Evolutionary conservation across 805 yeast genomes (phyloP).

Genomic region (Kuraishia ogatae): DNA sequence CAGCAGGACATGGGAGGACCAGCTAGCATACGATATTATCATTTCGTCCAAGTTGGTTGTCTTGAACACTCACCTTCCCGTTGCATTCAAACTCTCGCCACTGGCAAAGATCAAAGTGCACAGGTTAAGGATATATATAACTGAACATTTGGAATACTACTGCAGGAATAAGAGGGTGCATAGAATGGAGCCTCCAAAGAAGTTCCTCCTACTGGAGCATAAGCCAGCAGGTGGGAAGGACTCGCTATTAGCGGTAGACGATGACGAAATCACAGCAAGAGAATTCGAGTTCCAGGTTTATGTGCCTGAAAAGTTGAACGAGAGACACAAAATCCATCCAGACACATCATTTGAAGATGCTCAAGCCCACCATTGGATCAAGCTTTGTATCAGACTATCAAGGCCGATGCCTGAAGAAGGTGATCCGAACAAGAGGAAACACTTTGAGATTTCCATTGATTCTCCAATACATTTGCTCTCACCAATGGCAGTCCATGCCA

Average conservation of each 20-base stretch:
- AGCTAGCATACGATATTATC: constrained; percentile 79
- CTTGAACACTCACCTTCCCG: constrained; percentile 74
- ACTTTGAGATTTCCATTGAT: constrained; percentile 90
- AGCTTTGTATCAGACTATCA: constrained; percentile 75
- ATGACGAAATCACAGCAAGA: constrained; percentile 56
- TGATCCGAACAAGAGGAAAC: constrained; percentile 56
- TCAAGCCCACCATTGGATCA: constrained; percentile 93
- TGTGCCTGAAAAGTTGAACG: constrained; percentile 63
- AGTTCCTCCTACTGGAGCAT: constrained; percentile 74
- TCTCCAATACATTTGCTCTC: constrained; percentile 85
- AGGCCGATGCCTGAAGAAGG: constrained; percentile 44
- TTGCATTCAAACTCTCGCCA: constrained; percentile 79
- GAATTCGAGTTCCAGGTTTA: constrained; percentile 84
- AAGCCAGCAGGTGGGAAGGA: constrained; percentile 47
- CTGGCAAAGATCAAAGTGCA: constrained; percentile 82
- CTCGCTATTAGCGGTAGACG: constrained; percentile 34
- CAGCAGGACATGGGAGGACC: constrained; percentile 89
- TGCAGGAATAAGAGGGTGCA: constrained; percentile 84
- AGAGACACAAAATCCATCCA: constrained; percentile 61
- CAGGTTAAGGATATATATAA: constrained; percentile 73
- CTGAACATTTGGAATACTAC: constrained; percentile 88
- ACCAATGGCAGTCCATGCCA: constrained; percentile 70
- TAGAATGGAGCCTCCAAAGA: constrained; percentile 82
- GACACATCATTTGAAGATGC: constrained; percentile 76
- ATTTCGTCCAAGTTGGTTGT: constrained; percentile 86